Conservation (phyloP, 2,329 filamentous ascomycete species). For the Cyphellophora europaea region DNA sequence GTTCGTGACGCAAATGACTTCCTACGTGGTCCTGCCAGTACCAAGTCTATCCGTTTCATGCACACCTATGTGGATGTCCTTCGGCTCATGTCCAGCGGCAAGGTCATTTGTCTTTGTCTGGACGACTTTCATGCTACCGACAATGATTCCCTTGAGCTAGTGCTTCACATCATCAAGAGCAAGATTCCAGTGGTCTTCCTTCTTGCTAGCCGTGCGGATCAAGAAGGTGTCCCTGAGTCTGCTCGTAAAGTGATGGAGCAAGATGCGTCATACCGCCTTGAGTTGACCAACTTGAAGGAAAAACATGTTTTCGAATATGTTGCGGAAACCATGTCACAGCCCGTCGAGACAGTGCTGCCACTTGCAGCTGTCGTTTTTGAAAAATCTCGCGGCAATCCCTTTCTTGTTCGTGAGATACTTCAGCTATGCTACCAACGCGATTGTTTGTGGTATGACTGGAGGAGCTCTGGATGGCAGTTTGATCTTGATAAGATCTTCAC, state of each 20-base stretch:
- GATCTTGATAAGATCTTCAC: conserved; percentile 79
- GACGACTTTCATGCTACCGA: conserved; percentile 91
- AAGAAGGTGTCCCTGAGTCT: conserved; percentile 41
- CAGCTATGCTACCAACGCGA: conserved; percentile 76
- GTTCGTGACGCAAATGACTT: conserved; percentile 20
- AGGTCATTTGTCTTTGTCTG: conserved; percentile 78
- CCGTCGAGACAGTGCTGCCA: conserved; percentile 62
- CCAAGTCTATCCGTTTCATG: conserved; percentile 60
- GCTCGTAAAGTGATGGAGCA: conserved; percentile 38
- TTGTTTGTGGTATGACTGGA: conserved; percentile 87
- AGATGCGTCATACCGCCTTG: conserved; percentile 54
- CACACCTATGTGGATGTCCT: conserved; percentile 83
- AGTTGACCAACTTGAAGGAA: conserved; percentile 65
- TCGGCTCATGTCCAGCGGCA: conserved; percentile 69
- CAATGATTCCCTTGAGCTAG: conserved; percentile 73
- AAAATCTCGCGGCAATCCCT: conserved; percentile 80
- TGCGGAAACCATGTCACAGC: conserved; percentile 66
- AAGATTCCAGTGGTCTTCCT: conserved; percentile 76
- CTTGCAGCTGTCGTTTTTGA: conserved; percentile 79
- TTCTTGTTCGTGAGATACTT: conserved; percentile 85
- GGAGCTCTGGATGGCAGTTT: conserved; percentile 70
- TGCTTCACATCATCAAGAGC: conserved; percentile 68
- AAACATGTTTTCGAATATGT: conserved; percentile 76
- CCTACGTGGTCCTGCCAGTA: conserved; percentile 31
- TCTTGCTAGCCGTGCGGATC: conserved; percentile 63